Evolutionary conservation across 768 basidiomycete species (phyloP).

Genomic region (Terana coerulea): DNA sequence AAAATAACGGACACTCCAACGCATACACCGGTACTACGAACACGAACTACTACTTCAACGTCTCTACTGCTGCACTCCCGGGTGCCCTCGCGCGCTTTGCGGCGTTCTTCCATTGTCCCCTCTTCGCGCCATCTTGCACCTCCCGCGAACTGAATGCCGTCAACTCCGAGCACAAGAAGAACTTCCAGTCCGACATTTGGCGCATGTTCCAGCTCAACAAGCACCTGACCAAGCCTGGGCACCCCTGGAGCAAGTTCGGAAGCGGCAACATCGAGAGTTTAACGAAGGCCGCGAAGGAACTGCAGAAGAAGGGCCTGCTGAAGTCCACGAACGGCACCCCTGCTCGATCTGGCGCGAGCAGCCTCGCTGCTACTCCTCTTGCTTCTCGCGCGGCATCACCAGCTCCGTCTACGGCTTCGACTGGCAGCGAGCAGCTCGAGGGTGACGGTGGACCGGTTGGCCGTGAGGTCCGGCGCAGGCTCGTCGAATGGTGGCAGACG

Average conservation of each 20-base stretch:
- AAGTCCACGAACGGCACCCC: slow-evolving; percentile 25
- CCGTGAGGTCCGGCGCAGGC: slow-evolving; percentile 70
- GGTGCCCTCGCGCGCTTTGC: slow-evolving; percentile 77
- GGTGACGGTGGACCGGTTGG: slow-evolving; percentile 45
- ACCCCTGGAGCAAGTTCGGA: slow-evolving; percentile 91
- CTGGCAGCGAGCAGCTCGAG: background rate
- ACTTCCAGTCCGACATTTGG: slow-evolving; percentile 86
- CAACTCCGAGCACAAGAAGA: slow-evolving; percentile 96
- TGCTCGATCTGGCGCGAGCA: slow-evolving; percentile 26
- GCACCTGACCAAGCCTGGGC: slow-evolving; percentile 70
- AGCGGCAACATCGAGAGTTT: slow-evolving; percentile 79
- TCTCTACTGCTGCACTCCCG: slow-evolving; percentile 56
- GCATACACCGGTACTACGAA: slow-evolving; percentile 91
- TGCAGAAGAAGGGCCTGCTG: slow-evolving; percentile 48
- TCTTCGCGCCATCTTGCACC: slow-evolving; percentile 84
- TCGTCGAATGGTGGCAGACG: slow-evolving; percentile 81
- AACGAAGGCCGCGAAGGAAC: slow-evolving; percentile 53
- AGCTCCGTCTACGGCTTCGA: background rate
- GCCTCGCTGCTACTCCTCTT: slow-evolving; percentile 14
- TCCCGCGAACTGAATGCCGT: slow-evolving; percentile 92
- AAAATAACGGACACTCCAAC: slow-evolving; percentile 85
- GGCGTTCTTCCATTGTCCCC: slow-evolving; percentile 89
- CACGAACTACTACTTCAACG: slow-evolving; percentile 85
- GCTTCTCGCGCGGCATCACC: background rate
- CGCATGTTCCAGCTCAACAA: slow-evolving; percentile 96